These are phyloP conservation scores for Daldinia eschscholtzii DNA, from an alignment of 2,329 filamentous ascomycete species.

Conservation along the genomic window DNA sequence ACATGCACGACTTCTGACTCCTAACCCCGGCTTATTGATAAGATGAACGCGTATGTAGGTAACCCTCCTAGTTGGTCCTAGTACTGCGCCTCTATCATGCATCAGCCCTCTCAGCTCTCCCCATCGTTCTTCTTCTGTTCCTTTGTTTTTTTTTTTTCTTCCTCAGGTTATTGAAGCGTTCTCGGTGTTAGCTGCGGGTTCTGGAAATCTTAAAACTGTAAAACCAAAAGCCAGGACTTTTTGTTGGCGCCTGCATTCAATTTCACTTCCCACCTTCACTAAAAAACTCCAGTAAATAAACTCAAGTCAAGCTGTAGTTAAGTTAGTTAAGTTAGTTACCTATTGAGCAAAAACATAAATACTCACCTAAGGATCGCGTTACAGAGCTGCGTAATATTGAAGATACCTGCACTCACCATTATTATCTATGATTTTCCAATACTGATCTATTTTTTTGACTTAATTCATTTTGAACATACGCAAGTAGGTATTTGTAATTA, in stretches of 20 bases:
- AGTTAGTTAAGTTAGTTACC: too few species aligned
- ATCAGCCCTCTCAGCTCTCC: constrained; percentile 27
- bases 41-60: constrained; percentile 31
- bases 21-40: constrained; percentile 35
- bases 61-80: constrained; percentile 22
- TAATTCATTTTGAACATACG: neutral
- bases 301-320: constrained; percentile 19
- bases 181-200: constrained; percentile 27
- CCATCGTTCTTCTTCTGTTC: neutral
- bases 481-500: neutral
- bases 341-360: constrained; percentile 4
- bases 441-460: neutral
- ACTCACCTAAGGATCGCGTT: constrained; percentile 5
- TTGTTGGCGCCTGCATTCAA: constrained; percentile 11
- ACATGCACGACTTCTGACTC: constrained; percentile 1
- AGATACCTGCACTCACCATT: neutral
- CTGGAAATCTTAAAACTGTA: constrained; percentile 33
- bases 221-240: constrained; percentile 31
- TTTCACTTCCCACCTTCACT: constrained; percentile 16
- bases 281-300: constrained; percentile 25
- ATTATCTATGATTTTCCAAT: neutral
- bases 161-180: constrained; percentile 8
- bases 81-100: constrained; percentile 29
- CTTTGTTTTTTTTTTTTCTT: neutral
- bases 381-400: constrained; percentile 28